Conservation (phyloP, 129 eudicot species). For the Lonicera japonica region DNA sequence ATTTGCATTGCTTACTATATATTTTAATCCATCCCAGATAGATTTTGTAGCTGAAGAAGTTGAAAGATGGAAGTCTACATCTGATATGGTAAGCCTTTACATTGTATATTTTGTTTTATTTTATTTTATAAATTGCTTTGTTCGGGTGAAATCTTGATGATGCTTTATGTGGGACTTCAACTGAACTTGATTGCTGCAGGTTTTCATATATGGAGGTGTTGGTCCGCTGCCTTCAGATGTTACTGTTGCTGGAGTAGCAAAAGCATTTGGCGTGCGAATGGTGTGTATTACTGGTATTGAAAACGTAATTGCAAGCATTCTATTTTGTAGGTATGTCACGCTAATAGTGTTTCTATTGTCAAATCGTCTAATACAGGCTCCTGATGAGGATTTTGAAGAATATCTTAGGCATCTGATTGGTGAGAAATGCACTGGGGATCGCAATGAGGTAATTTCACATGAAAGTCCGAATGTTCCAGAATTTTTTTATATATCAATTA, state of each 20-base stretch:
- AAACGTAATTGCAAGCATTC: background rate
- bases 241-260: conserved; percentile 85
- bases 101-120: no score
- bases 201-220: conserved; percentile 86
- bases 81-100: conserved; percentile 54
- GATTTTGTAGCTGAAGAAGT: conserved; percentile 91
- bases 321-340: background rate
- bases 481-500: background rate
- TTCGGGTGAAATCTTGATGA: background rate
- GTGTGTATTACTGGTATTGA: conserved; percentile 13
- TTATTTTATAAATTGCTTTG: background rate
- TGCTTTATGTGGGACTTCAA: background rate
- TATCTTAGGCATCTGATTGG: conserved; percentile 67
- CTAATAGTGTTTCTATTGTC: background rate
- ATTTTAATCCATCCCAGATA: conserved; percentile 36
- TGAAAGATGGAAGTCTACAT: conserved; percentile 47
- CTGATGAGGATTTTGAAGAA: conserved; percentile 96
- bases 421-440: conserved; percentile 72
- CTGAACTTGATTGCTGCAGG: conserved; percentile 27
- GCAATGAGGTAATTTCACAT: conserved; percentile 55
- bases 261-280: conserved; percentile 93
- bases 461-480: background rate
- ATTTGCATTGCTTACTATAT: conserved; percentile 9
- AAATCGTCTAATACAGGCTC: conserved; percentile 50
- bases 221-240: conserved; percentile 91